phyloP scores from a whole-genome alignment of 495 filamentous ascomycete genomes.

The Xylaria curta region DNA sequence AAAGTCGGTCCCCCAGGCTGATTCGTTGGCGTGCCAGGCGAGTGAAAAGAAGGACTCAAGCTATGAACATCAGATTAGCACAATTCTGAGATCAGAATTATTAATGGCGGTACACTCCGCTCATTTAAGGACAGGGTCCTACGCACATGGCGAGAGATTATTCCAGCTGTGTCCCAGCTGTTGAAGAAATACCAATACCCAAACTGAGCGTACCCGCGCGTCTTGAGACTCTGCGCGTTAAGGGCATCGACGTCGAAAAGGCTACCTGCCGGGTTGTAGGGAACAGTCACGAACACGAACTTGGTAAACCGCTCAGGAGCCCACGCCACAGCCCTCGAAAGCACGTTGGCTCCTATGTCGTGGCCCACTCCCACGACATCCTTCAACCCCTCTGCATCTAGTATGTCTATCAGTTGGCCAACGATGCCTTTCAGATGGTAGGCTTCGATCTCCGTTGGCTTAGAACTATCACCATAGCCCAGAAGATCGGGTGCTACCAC shows the following conservation, averaged over 20 bases:
- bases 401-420: slow-evolving; percentile 39
- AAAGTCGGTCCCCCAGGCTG: neutral
- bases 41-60: slow-evolving; percentile 1
- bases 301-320: slow-evolving; percentile 27
- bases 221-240: slow-evolving; percentile 25
- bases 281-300: slow-evolving; percentile 32
- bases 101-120: neutral
- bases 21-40: neutral
- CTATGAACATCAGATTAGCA: neutral
- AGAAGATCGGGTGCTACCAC: slow-evolving; percentile 53
- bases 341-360: slow-evolving; percentile 41
- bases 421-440: slow-evolving; percentile 46
- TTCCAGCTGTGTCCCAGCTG: neutral
- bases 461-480: slow-evolving; percentile 51
- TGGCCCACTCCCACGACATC: slow-evolving; percentile 43
- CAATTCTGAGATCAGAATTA: neutral
- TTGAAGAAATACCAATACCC: slow-evolving; percentile 35
- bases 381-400: slow-evolving; percentile 35
- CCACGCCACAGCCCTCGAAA: slow-evolving; percentile 21
- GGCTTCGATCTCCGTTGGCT: slow-evolving; percentile 41
- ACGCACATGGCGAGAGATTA: slow-evolving; percentile 4
- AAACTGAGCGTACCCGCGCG: slow-evolving; percentile 29
- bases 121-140: neutral
- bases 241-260: slow-evolving; percentile 27
- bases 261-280: slow-evolving; percentile 25